These are phyloP conservation scores for Botrytis tulipae DNA, from an alignment of 2,329 filamentous ascomycete species.

Conservation along the genomic window DNA sequence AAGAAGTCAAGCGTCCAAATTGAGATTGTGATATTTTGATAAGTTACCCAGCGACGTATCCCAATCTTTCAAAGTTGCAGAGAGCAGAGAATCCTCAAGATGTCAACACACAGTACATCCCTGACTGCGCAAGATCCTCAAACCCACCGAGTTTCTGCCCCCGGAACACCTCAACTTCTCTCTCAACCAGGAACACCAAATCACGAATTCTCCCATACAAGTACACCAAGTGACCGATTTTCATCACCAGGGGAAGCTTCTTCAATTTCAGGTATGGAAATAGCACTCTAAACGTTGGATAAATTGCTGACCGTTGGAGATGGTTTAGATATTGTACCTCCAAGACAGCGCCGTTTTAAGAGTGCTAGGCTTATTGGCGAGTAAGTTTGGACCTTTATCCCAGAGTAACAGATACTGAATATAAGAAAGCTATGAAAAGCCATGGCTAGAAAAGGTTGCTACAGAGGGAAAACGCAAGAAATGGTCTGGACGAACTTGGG, in stretches of 20 bases:
- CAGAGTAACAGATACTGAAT: neutral
- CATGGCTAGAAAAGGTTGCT: slow-evolving; percentile 20
- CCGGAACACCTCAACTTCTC: slow-evolving; percentile 4
- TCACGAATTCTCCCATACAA: slow-evolving; percentile 5
- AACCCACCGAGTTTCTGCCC: neutral
- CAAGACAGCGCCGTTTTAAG: slow-evolving; percentile 23
- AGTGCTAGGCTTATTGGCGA: slow-evolving; percentile 26
- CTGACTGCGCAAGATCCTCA: slow-evolving; percentile 12
- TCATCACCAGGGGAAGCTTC: slow-evolving; percentile 3
- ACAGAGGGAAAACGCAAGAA: slow-evolving; percentile 22
- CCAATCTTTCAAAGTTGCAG: neutral
- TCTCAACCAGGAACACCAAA: slow-evolving; percentile 16
- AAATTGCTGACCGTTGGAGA: neutral
- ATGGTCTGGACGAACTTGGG: slow-evolving; percentile 20
- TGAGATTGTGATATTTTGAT: neutral
- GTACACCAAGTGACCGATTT: slow-evolving; percentile 10
- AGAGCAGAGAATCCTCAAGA: neutral
- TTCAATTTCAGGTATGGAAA: slow-evolving; percentile 15
- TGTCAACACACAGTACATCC: slow-evolving; percentile 12
- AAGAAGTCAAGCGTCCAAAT: neutral
- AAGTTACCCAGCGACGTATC: neutral
- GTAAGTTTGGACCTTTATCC: slow-evolving; percentile 7
- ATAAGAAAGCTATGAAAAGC: slow-evolving; percentile 25
- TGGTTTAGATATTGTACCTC: slow-evolving; percentile 4
- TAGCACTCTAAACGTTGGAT: neutral